Evolutionary conservation across 352 stramenopile genomes (phyloP), one percentile per base, ranked within the genome.

Genomic region (Pythium vanterpoolii): DNA sequence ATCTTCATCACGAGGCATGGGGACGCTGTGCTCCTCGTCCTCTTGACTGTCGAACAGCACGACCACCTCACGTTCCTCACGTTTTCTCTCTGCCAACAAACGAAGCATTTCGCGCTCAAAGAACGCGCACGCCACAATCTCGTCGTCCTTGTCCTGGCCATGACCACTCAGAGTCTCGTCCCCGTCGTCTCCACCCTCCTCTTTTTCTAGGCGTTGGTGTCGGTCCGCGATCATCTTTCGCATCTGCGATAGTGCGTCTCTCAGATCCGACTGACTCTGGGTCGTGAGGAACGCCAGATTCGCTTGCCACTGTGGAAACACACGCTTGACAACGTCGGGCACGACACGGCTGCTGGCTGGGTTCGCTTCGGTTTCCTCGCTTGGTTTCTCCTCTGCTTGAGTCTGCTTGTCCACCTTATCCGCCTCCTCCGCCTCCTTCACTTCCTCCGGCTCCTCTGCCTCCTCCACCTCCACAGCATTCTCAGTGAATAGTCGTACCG

Each of bases 241-340:
- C 39, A 45, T 27, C 4, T 47, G 46, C 40, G 21, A 13, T 4
- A 71, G 26, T 10, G 64, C 64, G 11, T 50, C 33, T 38, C 69
- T 45, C 5, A 86, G 51, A 23, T 78, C 73, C 1, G 63, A 33
- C 3, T 61, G 43, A 18, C 62, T 61, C 48, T 81, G 73, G 2
- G 73, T 64, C 19, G 56, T 33, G 4, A 86, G 43, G 47, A 86
- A 86, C 18, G 46, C 59, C n/a, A 83, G 45, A 48, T 86, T 76
- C 18, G 74, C 64, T 16, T 64, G 44, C 73, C 76, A 86, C 4
- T 74, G 64, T 0, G 65, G 72, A 40, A 86, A 86, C 10, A 80
- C 69, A 5, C 72, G 69, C 61, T 83, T 76, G 7, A 83, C 73
- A 7, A 66, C 62, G 5, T 71, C 67, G 0, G 76, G 73, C 11